Evolutionary conservation across 2,329 filamentous ascomycete species (phyloP).

Genomic region (Blastomyces silverae): DNA sequence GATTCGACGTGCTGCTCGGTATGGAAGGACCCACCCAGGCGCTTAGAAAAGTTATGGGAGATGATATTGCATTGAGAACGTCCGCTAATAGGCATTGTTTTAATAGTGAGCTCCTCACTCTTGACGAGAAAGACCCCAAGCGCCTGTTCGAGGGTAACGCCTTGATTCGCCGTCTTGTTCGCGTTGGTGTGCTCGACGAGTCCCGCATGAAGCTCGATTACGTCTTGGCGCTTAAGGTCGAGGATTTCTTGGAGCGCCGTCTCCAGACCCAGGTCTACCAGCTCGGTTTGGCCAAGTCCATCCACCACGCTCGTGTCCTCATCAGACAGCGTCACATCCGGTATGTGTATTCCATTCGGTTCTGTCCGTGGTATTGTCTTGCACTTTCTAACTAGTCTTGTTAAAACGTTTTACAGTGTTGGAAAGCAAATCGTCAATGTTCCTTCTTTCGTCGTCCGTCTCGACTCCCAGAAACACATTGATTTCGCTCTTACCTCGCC

Average conservation of each 20-base stretch:
- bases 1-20: conserved; percentile 99
- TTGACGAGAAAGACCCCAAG: conserved; percentile 99
- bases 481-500: conserved; percentile 97
- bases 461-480: conserved; percentile 99
- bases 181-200: conserved; percentile 99
- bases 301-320: conserved; percentile 99
- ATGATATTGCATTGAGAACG: background rate
- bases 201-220: conserved; percentile 99
- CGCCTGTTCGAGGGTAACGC: conserved; percentile 99
- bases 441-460: conserved; percentile 97
- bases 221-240: conserved; percentile 97
- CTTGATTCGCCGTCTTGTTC: conserved; percentile 98
- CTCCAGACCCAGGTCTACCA: conserved; percentile 99
- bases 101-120: conserved; percentile 92
- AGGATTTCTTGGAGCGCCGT: conserved; percentile 99
- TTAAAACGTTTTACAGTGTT: conserved; percentile 53
- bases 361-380: conserved; percentile 5
- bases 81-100: conserved; percentile 21
- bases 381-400: background rate
- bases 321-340: conserved; percentile 99
- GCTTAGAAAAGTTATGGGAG: background rate
- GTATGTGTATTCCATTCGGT: conserved; percentile 33
- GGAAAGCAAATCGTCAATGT: conserved; percentile 99
- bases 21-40: conserved; percentile 38
- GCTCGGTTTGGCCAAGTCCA: conserved; percentile 99